These are phyloP conservation scores for Hyphodiscus hymeniophilus DNA, from an alignment of 495 filamentous ascomycete genomes.

Conservation along the genomic window DNA sequence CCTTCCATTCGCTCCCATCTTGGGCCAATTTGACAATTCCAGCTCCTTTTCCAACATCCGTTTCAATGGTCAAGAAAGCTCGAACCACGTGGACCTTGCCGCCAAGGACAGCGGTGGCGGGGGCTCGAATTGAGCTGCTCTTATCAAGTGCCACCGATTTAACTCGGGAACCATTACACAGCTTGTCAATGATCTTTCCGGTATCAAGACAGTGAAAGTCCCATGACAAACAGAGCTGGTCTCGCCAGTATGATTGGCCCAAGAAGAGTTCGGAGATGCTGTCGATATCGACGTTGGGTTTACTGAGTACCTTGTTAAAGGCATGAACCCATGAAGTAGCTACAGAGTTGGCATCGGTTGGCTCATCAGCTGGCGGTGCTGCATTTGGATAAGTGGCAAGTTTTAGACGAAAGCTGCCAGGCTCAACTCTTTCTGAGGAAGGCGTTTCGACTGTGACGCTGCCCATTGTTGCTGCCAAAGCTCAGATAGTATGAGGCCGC, in stretches of 20 bases:
- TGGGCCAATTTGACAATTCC: slow-evolving; percentile 45
- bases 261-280: slow-evolving; percentile 40
- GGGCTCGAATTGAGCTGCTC: slow-evolving; percentile 36
- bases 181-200: no score
- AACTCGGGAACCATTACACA: slow-evolving; percentile 20
- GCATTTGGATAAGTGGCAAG: slow-evolving; percentile 33
- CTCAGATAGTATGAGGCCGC: no score
- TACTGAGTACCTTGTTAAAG: slow-evolving; percentile 40
- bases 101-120: slow-evolving; percentile 37
- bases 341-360: slow-evolving; percentile 27
- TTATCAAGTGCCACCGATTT: slow-evolving; percentile 34
- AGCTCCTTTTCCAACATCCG: slow-evolving; percentile 39
- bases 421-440: slow-evolving; percentile 49
- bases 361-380: slow-evolving; percentile 28
- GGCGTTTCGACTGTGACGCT: slow-evolving; percentile 14
- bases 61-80: slow-evolving; percentile 23
- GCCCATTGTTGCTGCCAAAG: slow-evolving; percentile 13
- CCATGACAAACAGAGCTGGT: slow-evolving; percentile 47
- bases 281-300: slow-evolving; percentile 31
- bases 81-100: slow-evolving; percentile 22
- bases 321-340: slow-evolving; percentile 33
- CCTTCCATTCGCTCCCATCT: slow-evolving; percentile 44
- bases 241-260: slow-evolving; percentile 49
- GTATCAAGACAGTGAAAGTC: slow-evolving; percentile 44
- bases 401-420: slow-evolving; percentile 49